phyloP scores from a whole-genome alignment of 2,329 filamentous ascomycete species.

The Cytospora chrysosperma region DNA sequence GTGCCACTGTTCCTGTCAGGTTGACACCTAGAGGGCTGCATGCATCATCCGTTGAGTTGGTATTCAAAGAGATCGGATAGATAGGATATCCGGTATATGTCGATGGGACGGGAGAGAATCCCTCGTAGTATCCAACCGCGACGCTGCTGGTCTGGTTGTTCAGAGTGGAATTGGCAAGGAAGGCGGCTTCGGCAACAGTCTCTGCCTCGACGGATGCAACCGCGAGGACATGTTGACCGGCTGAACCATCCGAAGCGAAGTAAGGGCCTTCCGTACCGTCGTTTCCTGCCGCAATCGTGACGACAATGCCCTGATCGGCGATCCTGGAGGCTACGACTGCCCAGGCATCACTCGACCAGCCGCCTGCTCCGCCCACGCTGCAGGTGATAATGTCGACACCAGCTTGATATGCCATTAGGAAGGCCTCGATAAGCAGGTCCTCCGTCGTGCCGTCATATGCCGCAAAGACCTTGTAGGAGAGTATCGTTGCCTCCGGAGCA shows the following conservation, averaged over 20 bases:
- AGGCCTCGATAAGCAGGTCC: slow-evolving; percentile 23
- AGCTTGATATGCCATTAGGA: slow-evolving; percentile 21
- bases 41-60: slow-evolving; percentile 30
- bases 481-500: slow-evolving; percentile 21
- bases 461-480: slow-evolving; percentile 23
- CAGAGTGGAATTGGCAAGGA: background rate
- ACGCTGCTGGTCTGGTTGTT: slow-evolving; percentile 5
- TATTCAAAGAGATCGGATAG: slow-evolving; percentile 23
- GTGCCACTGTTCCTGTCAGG: slow-evolving; percentile 39
- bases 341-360: slow-evolving; percentile 22
- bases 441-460: slow-evolving; percentile 18
- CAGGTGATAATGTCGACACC: slow-evolving; percentile 23
- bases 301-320: slow-evolving; percentile 17
- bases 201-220: slow-evolving; percentile 11
- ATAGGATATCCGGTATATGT: slow-evolving; percentile 22
- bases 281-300: slow-evolving; percentile 20
- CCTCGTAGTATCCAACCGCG: slow-evolving; percentile 9
- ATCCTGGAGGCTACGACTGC: slow-evolving; percentile 23
- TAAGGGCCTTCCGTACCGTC: slow-evolving; percentile 13
- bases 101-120: slow-evolving; percentile 5
- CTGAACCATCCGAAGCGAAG: slow-evolving; percentile 12
- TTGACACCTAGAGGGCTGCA: slow-evolving; percentile 34
- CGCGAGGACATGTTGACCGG: slow-evolving; percentile 12
- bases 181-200: slow-evolving; percentile 3
- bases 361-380: slow-evolving; percentile 15